phyloP scores from a whole-genome alignment of 2,329 filamentous ascomycete species.

The Ceratocystis smalleyi region DNA sequence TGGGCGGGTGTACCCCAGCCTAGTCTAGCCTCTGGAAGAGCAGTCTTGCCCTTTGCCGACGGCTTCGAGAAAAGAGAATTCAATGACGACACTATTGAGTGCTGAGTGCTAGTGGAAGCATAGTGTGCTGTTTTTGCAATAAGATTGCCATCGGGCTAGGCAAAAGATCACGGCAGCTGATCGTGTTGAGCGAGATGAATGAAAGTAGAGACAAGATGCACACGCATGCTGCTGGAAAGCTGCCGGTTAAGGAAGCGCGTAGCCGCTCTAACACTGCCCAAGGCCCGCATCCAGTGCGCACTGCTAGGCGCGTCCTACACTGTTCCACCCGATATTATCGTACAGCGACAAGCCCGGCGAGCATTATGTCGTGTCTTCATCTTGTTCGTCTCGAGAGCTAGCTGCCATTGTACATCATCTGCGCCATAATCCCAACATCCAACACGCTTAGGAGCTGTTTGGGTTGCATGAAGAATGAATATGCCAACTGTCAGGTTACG shows the following conservation, averaged over 20 bases:
- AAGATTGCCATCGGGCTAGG: background rate
- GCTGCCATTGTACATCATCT: slow-evolving; percentile 11
- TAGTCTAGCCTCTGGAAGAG: too few species aligned
- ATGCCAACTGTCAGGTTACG: slow-evolving; percentile 7
- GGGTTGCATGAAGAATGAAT: slow-evolving; percentile 13
- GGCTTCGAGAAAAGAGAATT: too few species aligned
- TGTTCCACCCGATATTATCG: slow-evolving; percentile 12
- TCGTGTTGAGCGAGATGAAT: background rate
- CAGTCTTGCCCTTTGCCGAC: too few species aligned
- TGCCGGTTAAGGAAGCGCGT: background rate
- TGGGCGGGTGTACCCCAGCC: too few species aligned
- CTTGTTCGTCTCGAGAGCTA: background rate
- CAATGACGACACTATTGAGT: too few species aligned
- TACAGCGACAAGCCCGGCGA: slow-evolving; percentile 12
- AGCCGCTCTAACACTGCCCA: too few species aligned
- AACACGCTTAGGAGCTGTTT: slow-evolving; percentile 14
- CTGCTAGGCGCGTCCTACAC: slow-evolving; percentile 13
- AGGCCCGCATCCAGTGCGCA: slow-evolving; percentile 9
- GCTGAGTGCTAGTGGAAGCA: too few species aligned
- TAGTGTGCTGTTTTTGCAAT: too few species aligned
- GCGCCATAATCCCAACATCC: slow-evolving; percentile 10
- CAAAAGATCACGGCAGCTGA: background rate
- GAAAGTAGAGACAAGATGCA: slow-evolving; percentile 4
- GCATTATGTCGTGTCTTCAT: slow-evolving; percentile 9
- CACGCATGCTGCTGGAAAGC: slow-evolving; percentile 1